These are phyloP conservation scores for Hermanozyma aechmeae DNA, from an alignment of 805 yeast genomes.

Conservation along the genomic window DNA sequence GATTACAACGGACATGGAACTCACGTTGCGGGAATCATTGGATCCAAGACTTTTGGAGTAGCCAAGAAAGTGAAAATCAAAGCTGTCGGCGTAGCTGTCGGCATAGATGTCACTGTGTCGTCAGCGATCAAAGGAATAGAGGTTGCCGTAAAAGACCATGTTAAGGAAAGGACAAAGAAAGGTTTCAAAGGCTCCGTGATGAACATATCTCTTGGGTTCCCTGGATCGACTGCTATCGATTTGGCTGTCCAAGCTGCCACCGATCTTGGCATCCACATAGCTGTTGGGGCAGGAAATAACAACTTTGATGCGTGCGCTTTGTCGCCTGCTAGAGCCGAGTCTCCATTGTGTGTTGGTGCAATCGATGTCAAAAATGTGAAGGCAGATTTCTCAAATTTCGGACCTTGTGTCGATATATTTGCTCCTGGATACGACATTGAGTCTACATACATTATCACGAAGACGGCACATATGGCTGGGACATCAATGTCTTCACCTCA, in stretches of 20 bases:
- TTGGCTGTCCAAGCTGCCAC: slow-evolving; percentile 12
- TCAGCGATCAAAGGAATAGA: slow-evolving; percentile 6
- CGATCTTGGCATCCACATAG: neutral
- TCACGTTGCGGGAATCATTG: slow-evolving; percentile 46
- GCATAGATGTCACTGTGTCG: slow-evolving; percentile 1
- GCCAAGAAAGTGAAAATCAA: slow-evolving; percentile 27
- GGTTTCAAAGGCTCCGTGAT: neutral
- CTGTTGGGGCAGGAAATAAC: neutral
- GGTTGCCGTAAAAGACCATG: slow-evolving; percentile 5
- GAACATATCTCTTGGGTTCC: slow-evolving; percentile 1
- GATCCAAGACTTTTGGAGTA: slow-evolving; percentile 43
- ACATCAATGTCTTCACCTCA: neutral
- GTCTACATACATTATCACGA: neutral
- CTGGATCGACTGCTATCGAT: slow-evolving; percentile 3
- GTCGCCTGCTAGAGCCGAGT: neutral
- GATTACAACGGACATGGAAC: slow-evolving; percentile 57
- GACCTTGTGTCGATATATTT: neutral
- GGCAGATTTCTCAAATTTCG: neutral
- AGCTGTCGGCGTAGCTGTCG: slow-evolving; percentile 44
- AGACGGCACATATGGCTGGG: neutral
- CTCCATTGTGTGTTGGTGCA: neutral
- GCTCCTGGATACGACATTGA: neutral
- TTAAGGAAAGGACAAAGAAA: neutral
- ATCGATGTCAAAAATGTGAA: neutral
- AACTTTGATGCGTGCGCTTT: neutral